A percentile compares a stretch with the other conserved stretches of the same genome.
Conservation (phyloP, 345 rosid genomes). For the Lepidium sativum region DNA sequence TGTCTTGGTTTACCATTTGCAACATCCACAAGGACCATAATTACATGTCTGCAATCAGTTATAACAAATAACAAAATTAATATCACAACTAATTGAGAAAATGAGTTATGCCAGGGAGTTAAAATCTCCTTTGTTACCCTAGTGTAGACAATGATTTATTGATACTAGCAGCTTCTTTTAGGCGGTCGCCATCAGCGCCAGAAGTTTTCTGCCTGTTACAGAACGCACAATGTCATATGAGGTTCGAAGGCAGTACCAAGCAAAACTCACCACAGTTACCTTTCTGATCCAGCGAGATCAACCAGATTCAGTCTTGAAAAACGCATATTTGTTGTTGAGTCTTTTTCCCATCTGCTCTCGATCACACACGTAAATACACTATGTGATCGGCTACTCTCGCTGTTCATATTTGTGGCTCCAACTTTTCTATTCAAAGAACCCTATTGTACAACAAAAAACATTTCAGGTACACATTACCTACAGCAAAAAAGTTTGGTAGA, state of each 20-base stretch:
- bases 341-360: conserved; percentile 94
- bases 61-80: neutral
- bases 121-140: conserved; percentile 42
- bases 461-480: neutral
- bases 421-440: conserved; percentile 86
- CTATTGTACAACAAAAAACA: conserved; percentile 30
- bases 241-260: conserved; percentile 4
- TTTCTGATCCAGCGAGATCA: conserved; percentile 96
- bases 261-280: conserved; percentile 31
- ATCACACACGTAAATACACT: conserved; percentile 89
- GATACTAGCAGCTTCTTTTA: conserved; percentile 95
- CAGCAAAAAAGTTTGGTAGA: neutral
- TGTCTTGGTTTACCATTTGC: conserved; percentile 77
- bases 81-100: conserved; percentile 1
- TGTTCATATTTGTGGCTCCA: conserved; percentile 92
- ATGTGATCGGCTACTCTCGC: conserved; percentile 95
- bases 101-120: neutral
- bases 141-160: conserved; percentile 92
- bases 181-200: conserved; percentile 97
- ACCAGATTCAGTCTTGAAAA: conserved; percentile 90
- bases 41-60: conserved; percentile 70
- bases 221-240: neutral
- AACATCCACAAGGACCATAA: conserved; percentile 91
- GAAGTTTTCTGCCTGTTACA: conserved; percentile 81
- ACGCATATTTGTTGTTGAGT: conserved; percentile 72